Base-by-base conservation (phyloP, 2,329 filamentous ascomycete species). In the Rhinocladiella similis region DNA sequence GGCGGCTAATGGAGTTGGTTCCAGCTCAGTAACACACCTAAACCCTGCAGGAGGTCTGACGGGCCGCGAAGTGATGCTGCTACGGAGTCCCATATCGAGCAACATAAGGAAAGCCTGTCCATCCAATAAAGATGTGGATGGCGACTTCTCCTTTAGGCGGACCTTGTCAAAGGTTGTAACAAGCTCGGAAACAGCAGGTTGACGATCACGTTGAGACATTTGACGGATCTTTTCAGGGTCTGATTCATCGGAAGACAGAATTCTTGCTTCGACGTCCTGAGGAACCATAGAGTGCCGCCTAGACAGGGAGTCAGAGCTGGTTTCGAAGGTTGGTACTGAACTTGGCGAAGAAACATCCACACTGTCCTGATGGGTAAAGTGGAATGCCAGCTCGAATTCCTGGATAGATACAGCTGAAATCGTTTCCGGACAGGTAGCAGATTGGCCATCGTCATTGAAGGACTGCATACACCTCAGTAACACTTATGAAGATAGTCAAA, bases 1-100 rank as follows among this genome's bases (percentile, higher is more conserved):
- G 16, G 58, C 57, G 42, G 49, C 53, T 12, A 62, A 50, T 45
- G 35, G 22, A 47, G 22, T 13, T 12, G 25, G 4, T 7, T 46
- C 36, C 13, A 19, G 20, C 16, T 56, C 54, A 29, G 22, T 42
- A 9, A 50, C 20, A 19, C 45, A 25, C 18, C 47, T 57, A n/a
- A 62, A 14, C 4, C 60, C 54, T 35, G 50, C 16, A 12, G 47
- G 45, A 9, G 53, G n/a, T 38, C 49, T 51, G 6, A 41, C 39
- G 27, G 54, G 51, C 43, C 50, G 38, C 35, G 60, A 36, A 33
- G 47, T 38, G n/a, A 62, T 54, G 25, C 54, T 54, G 43, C 36
- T 51, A 10, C 60, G 57, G 10, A 62, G 27, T 10, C 45, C 54
- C 16, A 49, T 57, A 41, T 62, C 60, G 16, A 60, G 36, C 19